Percentiles rank a stretch among this genome's conserved stretches.
Evolutionary conservation across 2,329 filamentous ascomycete genomes (phyloP).

Genomic region (Parasarocladium wereldwijsianum): DNA sequence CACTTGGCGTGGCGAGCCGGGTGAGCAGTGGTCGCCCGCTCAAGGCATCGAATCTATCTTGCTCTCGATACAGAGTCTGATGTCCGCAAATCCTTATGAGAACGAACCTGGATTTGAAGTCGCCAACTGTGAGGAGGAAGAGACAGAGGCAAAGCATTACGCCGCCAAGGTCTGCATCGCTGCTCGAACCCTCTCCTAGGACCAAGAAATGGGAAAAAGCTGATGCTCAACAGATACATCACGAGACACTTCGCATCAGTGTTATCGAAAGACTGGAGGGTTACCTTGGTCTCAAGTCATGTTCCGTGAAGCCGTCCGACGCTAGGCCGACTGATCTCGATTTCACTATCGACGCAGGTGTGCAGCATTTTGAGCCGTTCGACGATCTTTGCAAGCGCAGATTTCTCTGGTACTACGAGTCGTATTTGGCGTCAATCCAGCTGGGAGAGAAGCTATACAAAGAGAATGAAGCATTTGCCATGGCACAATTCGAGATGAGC

Average conservation of each 20-base stretch:
- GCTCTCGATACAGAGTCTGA: slow-evolving; percentile 89
- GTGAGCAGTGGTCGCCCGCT: slow-evolving; percentile 92
- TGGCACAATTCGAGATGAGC: slow-evolving; percentile 69
- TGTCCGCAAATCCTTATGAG: slow-evolving; percentile 87
- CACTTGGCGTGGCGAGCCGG: slow-evolving; percentile 81
- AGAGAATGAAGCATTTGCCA: slow-evolving; percentile 50
- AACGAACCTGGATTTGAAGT: slow-evolving; percentile 92
- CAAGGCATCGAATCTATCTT: slow-evolving; percentile 90
- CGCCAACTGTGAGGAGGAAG: slow-evolving; percentile 51
- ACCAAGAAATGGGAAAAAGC: no score
- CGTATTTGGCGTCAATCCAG: slow-evolving; percentile 60
- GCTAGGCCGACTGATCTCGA: no score
- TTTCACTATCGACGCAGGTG: slow-evolving; percentile 38
- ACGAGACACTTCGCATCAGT: slow-evolving; percentile 76
- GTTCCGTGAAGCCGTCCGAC: no score
- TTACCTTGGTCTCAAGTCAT: slow-evolving; percentile 58
- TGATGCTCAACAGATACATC: slow-evolving; percentile 54
- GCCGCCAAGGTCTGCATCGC: slow-evolving; percentile 67
- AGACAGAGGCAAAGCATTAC: slow-evolving; percentile 61
- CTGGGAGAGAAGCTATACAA: slow-evolving; percentile 49
- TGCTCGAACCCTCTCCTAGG: neutral
- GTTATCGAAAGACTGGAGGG: slow-evolving; percentile 76
- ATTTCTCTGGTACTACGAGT: slow-evolving; percentile 92
- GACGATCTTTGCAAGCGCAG: slow-evolving; percentile 79
- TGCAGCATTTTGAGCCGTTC: slow-evolving; percentile 65